These are phyloP conservation scores for Reticulomyxa filosa DNA, from an alignment of 78 protist species.

Conservation along the genomic window DNA sequence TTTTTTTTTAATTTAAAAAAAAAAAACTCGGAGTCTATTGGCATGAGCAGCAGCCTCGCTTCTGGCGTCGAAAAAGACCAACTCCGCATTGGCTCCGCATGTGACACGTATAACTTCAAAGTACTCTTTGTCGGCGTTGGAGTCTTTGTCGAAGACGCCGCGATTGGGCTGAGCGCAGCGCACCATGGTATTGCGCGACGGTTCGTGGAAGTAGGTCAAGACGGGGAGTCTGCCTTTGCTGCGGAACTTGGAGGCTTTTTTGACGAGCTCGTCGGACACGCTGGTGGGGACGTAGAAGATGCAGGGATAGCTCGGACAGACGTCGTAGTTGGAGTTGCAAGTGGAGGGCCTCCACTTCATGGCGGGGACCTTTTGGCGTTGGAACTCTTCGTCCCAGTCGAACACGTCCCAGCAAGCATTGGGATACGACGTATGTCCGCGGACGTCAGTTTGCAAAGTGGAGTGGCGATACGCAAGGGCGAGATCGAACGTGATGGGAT, in stretches of 20 bases:
- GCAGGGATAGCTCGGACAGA: background rate
- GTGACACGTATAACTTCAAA: background rate
- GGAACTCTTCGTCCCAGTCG: too few relatives aligned
- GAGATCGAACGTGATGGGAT: too few relatives aligned
- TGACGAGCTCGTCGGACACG: background rate
- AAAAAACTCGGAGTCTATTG: background rate
- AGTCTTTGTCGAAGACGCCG: background rate
- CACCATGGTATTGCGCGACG: background rate
- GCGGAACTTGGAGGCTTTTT: background rate
- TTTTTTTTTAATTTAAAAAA: too few relatives aligned
- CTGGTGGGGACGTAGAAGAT: background rate
- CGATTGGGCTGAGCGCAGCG: background rate
- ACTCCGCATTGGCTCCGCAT: background rate
- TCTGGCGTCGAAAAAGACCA: constrained; percentile 9
- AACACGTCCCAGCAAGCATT: too few relatives aligned
- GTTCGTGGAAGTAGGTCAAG: background rate
- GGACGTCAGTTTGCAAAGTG: too few relatives aligned
- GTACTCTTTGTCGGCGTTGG: background rate
- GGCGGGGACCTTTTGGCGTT: too few relatives aligned
- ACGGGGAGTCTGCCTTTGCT: background rate
- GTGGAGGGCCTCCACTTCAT: background rate
- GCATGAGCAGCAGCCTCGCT: constrained; percentile 1
- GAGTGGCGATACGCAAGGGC: too few relatives aligned
- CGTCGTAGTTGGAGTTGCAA: background rate
- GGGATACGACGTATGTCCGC: too few relatives aligned